Percentiles rank a stretch among this genome's conserved stretches.
These are phyloP conservation scores for Ustilago hordei DNA, from an alignment of 1,284 basidiomycete genomes.

Conservation along the genomic window DNA sequence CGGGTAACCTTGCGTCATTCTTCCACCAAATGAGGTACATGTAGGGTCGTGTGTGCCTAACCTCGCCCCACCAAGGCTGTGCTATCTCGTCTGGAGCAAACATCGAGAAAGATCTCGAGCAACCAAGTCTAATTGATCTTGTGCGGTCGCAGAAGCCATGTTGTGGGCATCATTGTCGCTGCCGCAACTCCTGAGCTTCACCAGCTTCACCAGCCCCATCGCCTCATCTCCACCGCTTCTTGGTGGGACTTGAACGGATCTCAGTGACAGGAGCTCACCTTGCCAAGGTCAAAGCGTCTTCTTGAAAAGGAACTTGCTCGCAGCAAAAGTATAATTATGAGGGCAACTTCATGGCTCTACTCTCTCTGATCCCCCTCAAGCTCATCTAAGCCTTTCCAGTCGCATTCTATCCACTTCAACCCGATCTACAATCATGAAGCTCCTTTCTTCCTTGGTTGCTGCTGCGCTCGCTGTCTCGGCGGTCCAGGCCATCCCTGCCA, in stretches of 20 bases:
- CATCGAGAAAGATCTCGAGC: background rate
- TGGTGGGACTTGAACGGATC: background rate
- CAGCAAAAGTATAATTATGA: background rate
- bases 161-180: background rate
- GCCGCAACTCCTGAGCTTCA: background rate
- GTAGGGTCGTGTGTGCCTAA: background rate
- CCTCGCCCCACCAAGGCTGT: background rate
- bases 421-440: background rate
- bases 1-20: background rate
- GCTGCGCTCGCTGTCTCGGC: background rate
- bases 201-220: background rate
- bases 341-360: background rate
- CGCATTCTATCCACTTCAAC: background rate
- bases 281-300: slow-evolving; percentile 1
- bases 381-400: background rate
- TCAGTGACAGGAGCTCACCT: background rate
- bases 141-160: background rate
- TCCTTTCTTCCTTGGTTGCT: background rate
- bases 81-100: background rate
- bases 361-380: background rate
- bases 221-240: background rate
- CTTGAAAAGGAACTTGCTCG: background rate
- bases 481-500: background rate
- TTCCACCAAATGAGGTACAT: background rate
- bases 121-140: background rate